Base-by-base conservation (phyloP, 2,329 filamentous ascomycete species). In the Emericellopsis atlantica region DNA sequence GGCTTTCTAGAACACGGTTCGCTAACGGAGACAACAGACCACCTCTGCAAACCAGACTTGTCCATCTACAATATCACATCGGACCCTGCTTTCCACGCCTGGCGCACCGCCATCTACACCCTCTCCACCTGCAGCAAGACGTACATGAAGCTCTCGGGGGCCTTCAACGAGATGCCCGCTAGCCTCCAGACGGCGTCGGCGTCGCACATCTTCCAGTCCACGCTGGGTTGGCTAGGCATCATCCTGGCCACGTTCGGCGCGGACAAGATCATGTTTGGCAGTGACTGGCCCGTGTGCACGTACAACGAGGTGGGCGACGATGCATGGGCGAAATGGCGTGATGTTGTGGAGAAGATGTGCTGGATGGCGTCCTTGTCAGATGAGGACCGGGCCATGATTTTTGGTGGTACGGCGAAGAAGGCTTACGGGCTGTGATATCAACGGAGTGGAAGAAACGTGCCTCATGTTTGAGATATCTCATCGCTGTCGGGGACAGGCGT, bases 101-200 rank as follows among this genome's bases (percentile, higher is more conserved):
- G 86, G 85, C 75, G 76, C 42, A 67, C 70, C 12, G 70, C 77
- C 45, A 77, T 94, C 54, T 74, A 74, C 50, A 67, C 72, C 8
- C 77, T 93, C 52, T 74, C 79, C 49, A 71, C 71, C 44, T 75
- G 74, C 55, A 63, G 68, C 38, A 72, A 68, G 39, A 78, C 81
- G n/a, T 93, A 83, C 65, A 84, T 95, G 74, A 95, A 95, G 66
- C 73, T 95, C n/a, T 90, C 84, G 0, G 90, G 90, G 7, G 76
- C 72, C 37, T 89, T 95, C 59, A 79, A 82, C 15, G 86, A 95
- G 62, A 79, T 95, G 61, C 71, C 78, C 4, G 66, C 68, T 37
- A 58, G 65, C 10, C 62, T 79, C 47, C 67, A 65, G 50, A 56
- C 54, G 21, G 63, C 68, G 22, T 57, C 69, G 9, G 55, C 69